Evolutionary conservation across 176 grass and related monocot species (phyloP).

Genomic region (Raddia distichophylla): DNA sequence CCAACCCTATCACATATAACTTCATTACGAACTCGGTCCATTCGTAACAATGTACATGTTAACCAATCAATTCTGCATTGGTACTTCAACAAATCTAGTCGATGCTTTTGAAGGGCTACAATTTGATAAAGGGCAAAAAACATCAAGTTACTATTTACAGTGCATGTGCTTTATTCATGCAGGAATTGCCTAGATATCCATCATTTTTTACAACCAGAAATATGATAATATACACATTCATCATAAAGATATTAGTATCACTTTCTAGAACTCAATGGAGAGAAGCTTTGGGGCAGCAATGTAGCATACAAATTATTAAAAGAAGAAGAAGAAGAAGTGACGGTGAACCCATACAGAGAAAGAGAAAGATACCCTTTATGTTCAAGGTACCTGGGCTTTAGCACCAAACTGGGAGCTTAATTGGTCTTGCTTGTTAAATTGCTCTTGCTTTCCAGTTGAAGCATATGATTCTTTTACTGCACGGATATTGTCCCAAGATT

Average conservation of each 20-base stretch:
- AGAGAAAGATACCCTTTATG: conserved; percentile 6
- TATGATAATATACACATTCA: background rate
- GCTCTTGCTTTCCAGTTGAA: conserved; percentile 56
- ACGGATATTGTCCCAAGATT: conserved; percentile 69
- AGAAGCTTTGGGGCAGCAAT: background rate
- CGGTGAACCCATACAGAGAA: conserved; percentile 8
- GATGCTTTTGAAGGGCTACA: background rate
- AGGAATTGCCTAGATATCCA: conserved; percentile 12
- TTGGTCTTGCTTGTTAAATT: conserved; percentile 50
- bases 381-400: conserved; percentile 46
- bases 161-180: background rate
- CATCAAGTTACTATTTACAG: conserved; percentile 6
- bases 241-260: background rate
- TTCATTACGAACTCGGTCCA: too few species aligned
- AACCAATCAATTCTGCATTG: background rate
- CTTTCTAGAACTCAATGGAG: background rate
- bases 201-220: background rate
- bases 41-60: background rate
- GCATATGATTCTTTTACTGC: conserved; percentile 39
- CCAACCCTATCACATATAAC: too few species aligned
- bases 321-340: background rate
- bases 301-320: background rate
- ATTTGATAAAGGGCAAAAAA: background rate
- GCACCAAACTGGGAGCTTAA: conserved; percentile 48
- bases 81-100: background rate